Evolutionary conservation across 352 stramenopile species (phyloP), one percentile per base, ranked within the genome.

Genomic region (Globisporangium megalacanthum): DNA sequence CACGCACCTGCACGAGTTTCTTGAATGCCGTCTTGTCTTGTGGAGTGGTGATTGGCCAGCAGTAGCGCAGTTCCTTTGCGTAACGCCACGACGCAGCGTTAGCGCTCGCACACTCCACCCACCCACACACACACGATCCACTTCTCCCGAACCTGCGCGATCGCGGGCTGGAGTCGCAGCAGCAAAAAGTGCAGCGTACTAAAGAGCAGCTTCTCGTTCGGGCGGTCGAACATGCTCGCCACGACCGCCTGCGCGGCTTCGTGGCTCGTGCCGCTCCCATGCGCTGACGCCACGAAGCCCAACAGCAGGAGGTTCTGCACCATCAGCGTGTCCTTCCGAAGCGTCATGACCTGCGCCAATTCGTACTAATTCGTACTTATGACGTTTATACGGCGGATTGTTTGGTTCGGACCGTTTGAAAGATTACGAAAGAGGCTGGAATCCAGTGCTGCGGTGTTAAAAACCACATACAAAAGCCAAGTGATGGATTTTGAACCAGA

Each of bases 11-110:
- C 3, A 77, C 71, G n/a, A 80, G 63, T 13, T 75, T 62, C 64
- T 88, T 84, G 56, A 86, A 84, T 39, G 68, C 82, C 50, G 60
- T 70, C 58, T 86, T 86, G 60, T 84, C 75, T 47, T 85, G 77
- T 9, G 75, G 70, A 5, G 69, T 84, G 33, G 76, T 58, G 44
- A 79, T 62, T 25, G 76, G 71, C 76, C 76, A 86, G 53, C 71
- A 86, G 47, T 75, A 83, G 25, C 68, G 65, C 41, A 86, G 58
- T 56, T 83, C 73, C 73, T 85, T 17, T 6, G 17, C 19, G 19
- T 0, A 17, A 46, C 22, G 15, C 13, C 37, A 20, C 4, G 33
- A 11, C 3, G 8, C 42, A 44, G 11, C 6, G 5, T 22, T 6
- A 35, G 29, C 22, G 22, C 31, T 33, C 8, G 19, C 7, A 19